These are phyloP conservation scores for Musa beccarii DNA, from an alignment of 176 grass and related monocot genomes.

Conservation along the genomic window DNA sequence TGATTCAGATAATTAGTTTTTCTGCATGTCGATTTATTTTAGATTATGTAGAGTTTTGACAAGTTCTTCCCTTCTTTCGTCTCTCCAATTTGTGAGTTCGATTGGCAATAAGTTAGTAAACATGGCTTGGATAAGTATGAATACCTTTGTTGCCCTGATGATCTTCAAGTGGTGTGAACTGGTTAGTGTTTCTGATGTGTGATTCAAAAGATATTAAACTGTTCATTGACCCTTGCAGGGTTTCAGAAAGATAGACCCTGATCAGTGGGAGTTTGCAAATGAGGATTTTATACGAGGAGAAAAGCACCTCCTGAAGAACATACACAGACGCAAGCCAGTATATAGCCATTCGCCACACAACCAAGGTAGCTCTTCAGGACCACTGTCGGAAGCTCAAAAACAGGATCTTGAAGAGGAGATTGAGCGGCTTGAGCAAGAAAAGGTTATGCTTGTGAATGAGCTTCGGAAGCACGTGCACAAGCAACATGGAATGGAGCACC, in stretches of 20 bases:
- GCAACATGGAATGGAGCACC: slow-evolving; percentile 36
- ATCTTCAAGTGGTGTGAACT: neutral
- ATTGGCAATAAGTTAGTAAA: too few species aligned
- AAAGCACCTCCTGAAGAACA: slow-evolving; percentile 52
- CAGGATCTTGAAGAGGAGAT: slow-evolving; percentile 75
- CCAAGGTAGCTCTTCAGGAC: slow-evolving; percentile 23
- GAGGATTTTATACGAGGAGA: slow-evolving; percentile 71
- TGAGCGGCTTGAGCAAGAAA: slow-evolving; percentile 56
- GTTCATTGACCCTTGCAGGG: slow-evolving; percentile 32
- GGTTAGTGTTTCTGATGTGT: neutral
- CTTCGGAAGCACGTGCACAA: slow-evolving; percentile 51
- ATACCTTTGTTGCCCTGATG: neutral
- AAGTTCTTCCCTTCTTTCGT: too few species aligned
- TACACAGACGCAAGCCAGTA: slow-evolving; percentile 90
- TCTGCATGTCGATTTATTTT: too few species aligned
- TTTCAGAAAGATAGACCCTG: slow-evolving; percentile 83
- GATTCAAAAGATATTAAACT: neutral
- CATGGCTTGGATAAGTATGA: too few species aligned
- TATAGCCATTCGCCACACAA: slow-evolving; percentile 74
- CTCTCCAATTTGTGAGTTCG: too few species aligned
- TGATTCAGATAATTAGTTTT: too few species aligned
- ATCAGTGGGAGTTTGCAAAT: slow-evolving; percentile 91
- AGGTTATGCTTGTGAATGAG: slow-evolving; percentile 35
- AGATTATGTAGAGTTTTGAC: too few species aligned
- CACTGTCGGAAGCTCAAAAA: slow-evolving; percentile 52